Conservation (phyloP, 2,329 filamentous ascomycete genomes). For the Colletotrichum sojae region DNA sequence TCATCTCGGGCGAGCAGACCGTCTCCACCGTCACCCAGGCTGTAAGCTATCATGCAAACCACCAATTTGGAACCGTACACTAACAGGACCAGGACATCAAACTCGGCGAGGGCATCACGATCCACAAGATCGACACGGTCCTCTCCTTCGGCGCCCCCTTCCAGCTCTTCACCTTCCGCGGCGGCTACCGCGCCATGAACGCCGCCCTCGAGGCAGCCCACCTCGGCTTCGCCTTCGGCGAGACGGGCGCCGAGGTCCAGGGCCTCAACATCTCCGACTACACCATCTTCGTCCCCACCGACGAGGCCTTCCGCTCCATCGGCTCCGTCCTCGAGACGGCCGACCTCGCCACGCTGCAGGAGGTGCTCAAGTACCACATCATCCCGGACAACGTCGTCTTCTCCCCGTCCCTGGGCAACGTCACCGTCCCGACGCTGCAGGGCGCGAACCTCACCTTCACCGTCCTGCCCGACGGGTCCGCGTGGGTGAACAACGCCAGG, state of each 20-base stretch:
- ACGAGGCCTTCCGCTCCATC: slow-evolving; percentile 77
- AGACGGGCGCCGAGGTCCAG: slow-evolving; percentile 41
- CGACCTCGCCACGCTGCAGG: slow-evolving; percentile 44
- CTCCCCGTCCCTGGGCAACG: slow-evolving; percentile 47
- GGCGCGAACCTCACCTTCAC: slow-evolving; percentile 47
- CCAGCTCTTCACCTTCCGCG: slow-evolving; percentile 48
- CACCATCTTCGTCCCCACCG: slow-evolving; percentile 85
- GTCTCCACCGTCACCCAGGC: slow-evolving; percentile 52
- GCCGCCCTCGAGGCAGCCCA: slow-evolving; percentile 47
- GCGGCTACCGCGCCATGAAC: slow-evolving; percentile 48
- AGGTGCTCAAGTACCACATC: slow-evolving; percentile 50
- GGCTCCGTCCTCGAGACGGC: slow-evolving; percentile 47
- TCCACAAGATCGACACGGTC: slow-evolving; percentile 50
- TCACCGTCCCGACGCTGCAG: slow-evolving; percentile 45
- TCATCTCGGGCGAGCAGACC: slow-evolving; percentile 51
- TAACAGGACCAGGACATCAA: slow-evolving; percentile 45
- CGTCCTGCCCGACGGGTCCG: slow-evolving; percentile 47
- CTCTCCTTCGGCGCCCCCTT: slow-evolving; percentile 48
- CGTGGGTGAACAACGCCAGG: slow-evolving; percentile 50
- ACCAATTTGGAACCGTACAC: too few species aligned
- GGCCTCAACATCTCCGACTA: slow-evolving; percentile 62
- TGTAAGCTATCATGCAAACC: slow-evolving; percentile 27
- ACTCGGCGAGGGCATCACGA: slow-evolving; percentile 47
- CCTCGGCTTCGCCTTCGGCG: slow-evolving; percentile 46
- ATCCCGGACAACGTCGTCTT: slow-evolving; percentile 50